phyloP scores from a whole-genome alignment of 495 filamentous ascomycete genomes.

The Sordaria brevicollis region DNA sequence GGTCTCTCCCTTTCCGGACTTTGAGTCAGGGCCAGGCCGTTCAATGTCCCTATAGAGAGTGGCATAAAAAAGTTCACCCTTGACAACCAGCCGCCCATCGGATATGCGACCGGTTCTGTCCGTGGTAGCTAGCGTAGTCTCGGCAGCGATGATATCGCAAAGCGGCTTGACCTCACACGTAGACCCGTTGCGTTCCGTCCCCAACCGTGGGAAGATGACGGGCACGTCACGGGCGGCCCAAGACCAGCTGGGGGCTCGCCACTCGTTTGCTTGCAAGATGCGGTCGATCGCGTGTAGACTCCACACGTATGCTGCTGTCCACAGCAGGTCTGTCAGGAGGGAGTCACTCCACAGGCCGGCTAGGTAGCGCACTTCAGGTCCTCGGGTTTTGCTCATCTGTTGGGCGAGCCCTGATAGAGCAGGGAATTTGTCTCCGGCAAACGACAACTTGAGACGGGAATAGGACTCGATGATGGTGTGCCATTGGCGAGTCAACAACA shows the following conservation, averaged over 20 bases:
- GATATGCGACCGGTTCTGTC: background rate
- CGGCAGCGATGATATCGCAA: background rate
- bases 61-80: background rate
- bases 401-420: conserved; percentile 5
- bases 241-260: conserved; percentile 9
- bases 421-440: conserved; percentile 1
- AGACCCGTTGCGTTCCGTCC: background rate
- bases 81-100: background rate
- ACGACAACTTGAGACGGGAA: conserved; percentile 3
- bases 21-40: background rate
- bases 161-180: background rate
- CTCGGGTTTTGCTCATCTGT: background rate
- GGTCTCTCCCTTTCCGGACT: background rate
- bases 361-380: background rate
- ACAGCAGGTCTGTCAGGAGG: conserved; percentile 3
- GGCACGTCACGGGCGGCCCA: conserved; percentile 3
- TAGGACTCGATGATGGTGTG: conserved; percentile 7
- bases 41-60: background rate
- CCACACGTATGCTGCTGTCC: background rate
- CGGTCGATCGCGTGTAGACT: background rate
- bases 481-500: conserved; percentile 1
- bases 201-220: background rate
- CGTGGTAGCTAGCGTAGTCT: background rate
- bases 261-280: background rate
- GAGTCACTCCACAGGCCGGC: conserved; percentile 4